These are phyloP conservation scores for Pythium utonaiense DNA, from an alignment of 352 stramenopile genomes.

Conservation along the genomic window DNA sequence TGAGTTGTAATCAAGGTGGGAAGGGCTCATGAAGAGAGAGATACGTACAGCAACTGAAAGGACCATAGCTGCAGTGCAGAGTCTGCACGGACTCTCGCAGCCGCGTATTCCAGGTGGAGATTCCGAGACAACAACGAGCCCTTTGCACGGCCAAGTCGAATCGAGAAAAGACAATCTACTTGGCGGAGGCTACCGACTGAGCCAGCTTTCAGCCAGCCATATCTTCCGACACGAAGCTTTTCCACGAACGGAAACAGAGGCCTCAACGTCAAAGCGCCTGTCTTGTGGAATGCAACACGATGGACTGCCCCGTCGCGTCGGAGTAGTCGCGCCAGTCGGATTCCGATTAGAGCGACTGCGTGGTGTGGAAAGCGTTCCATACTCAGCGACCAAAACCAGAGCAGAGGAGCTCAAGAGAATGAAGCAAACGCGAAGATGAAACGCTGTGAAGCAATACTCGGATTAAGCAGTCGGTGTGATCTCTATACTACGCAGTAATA, in stretches of 20 bases:
- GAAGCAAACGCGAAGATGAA: too few relatives aligned
- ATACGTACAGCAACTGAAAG: constrained; percentile 4
- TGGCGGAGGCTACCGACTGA: constrained; percentile 15
- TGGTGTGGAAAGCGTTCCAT: constrained; percentile 65
- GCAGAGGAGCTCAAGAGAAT: too few relatives aligned
- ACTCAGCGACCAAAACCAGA: constrained; percentile 18
- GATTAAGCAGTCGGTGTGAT: too few relatives aligned
- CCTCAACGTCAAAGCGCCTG: constrained; percentile 23
- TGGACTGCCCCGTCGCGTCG: background rate
- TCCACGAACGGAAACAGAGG: constrained; percentile 21
- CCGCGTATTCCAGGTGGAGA: constrained; percentile 7
- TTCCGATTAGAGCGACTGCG: constrained; percentile 41
- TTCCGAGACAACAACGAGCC: constrained; percentile 40
- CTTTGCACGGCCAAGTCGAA: constrained; percentile 50
- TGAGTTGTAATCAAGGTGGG: constrained; percentile 22
- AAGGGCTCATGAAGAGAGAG: constrained; percentile 23
- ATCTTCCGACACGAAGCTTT: constrained; percentile 25
- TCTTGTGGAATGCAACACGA: constrained; percentile 8
- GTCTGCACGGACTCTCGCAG: constrained; percentile 27
- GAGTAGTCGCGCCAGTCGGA: constrained; percentile 32
- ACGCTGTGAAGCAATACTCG: too few relatives aligned
- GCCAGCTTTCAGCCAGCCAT: constrained; percentile 7
- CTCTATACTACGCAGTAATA: too few relatives aligned
- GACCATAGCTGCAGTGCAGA: too few relatives aligned
- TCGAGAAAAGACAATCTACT: constrained; percentile 48